Conservation (phyloP, 768 basidiomycete species). For the Sarcodon sp. region DNA sequence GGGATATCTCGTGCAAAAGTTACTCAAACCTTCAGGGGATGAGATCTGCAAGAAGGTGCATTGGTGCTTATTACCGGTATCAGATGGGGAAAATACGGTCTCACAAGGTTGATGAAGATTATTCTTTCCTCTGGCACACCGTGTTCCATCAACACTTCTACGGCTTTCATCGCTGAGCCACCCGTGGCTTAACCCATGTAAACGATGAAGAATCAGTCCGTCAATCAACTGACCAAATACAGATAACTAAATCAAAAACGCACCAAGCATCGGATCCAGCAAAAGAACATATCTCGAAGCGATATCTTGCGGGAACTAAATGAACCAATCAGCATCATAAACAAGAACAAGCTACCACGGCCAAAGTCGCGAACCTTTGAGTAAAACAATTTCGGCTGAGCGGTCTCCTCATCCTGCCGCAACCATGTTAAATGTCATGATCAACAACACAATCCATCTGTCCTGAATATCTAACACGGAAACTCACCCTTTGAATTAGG, state of each 20-base stretch:
- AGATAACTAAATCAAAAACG: slow-evolving; percentile 10
- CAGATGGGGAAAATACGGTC: slow-evolving; percentile 11
- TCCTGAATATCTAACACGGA: too few relatives aligned
- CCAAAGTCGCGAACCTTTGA: slow-evolving; percentile 40
- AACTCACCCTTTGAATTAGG: slow-evolving; percentile 79
- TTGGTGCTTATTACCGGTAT: not conserved
- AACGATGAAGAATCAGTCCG: slow-evolving; percentile 9
- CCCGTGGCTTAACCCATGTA: slow-evolving; percentile 55
- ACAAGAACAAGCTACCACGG: not conserved
- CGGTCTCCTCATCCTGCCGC: slow-evolving; percentile 84
- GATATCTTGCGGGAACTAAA: slow-evolving; percentile 86
- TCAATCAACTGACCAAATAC: not conserved
- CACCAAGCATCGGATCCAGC: slow-evolving; percentile 95
- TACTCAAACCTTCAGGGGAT: slow-evolving; percentile 78
- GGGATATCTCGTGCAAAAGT: slow-evolving; percentile 69
- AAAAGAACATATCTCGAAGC: slow-evolving; percentile 84
- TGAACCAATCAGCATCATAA: not conserved
- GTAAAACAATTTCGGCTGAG: slow-evolving; percentile 87
- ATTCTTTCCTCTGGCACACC: slow-evolving; percentile 92
- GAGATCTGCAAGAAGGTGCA: slow-evolving; percentile 44
- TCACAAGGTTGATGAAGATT: slow-evolving; percentile 85
- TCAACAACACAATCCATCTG: not conserved
- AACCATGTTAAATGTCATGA: not conserved
- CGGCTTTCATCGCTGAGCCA: slow-evolving; percentile 95
- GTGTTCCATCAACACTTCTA: slow-evolving; percentile 85